phyloP scores from a whole-genome alignment of 1,284 basidiomycete species.

The Cutaneotrichosporon cyanovorans region DNA sequence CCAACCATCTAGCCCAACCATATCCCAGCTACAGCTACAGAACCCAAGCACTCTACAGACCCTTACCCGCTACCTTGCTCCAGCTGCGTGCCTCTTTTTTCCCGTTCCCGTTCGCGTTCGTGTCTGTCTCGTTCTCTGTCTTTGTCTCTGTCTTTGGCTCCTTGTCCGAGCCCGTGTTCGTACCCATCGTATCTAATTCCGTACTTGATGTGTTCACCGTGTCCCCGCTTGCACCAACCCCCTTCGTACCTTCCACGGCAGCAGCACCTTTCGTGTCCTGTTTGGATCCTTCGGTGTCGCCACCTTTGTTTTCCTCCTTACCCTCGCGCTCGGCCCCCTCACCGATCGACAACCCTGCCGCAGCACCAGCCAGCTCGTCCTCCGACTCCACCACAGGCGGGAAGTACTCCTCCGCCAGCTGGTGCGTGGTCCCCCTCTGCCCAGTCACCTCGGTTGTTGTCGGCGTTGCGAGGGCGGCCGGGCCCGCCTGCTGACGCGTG shows the following conservation, averaged over 20 bases:
- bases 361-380: background rate
- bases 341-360: conserved; percentile 2
- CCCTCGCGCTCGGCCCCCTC: background rate
- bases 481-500: conserved; percentile 24
- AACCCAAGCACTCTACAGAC: background rate
- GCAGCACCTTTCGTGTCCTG: too few relatives aligned
- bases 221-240: background rate
- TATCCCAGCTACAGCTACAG: background rate
- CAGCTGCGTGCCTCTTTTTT: conserved; percentile 26
- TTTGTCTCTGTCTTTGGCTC: background rate
- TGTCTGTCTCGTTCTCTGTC: background rate
- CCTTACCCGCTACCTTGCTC: conserved; percentile 18
- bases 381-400: conserved; percentile 8
- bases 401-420: conserved; percentile 30
- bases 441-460: conserved; percentile 28
- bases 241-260: too few relatives aligned
- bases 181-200: background rate
- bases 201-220: background rate
- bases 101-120: conserved; percentile 8
- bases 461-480: conserved; percentile 37
- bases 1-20: too few relatives aligned
- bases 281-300: background rate
- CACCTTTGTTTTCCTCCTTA: background rate
- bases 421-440: conserved; percentile 16
- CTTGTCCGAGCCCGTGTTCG: too few relatives aligned